A percentile compares a stretch with the other conserved stretches of the same genome.
These are phyloP conservation scores for Saturnispora zaruensis DNA, from an alignment of 805 yeast genomes.

Conservation along the genomic window DNA sequence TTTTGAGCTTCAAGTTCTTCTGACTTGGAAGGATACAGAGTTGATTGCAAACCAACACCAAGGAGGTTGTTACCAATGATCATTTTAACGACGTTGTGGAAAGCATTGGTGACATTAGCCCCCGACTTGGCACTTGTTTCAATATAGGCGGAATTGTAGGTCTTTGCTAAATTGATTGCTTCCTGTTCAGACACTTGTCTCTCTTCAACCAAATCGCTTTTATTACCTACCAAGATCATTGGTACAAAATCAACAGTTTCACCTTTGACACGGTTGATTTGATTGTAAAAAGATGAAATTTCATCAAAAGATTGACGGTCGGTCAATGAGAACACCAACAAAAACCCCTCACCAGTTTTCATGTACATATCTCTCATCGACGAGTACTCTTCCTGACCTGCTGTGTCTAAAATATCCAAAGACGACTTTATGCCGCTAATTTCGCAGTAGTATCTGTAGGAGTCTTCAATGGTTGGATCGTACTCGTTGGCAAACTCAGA, in stretches of 20 bases:
- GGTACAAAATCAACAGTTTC: slow-evolving; percentile 61
- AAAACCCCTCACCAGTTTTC: slow-evolving; percentile 93
- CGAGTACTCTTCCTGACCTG: slow-evolving; percentile 95
- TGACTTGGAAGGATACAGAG: slow-evolving; percentile 21
- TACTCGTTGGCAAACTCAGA: slow-evolving; percentile 95
- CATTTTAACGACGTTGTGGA: slow-evolving; percentile 29
- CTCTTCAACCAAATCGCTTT: slow-evolving; percentile 55
- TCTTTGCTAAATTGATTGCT: slow-evolving; percentile 52
- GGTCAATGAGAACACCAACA: slow-evolving; percentile 82
- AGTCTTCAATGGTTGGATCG: slow-evolving; percentile 95
- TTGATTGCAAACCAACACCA: slow-evolving; percentile 23
- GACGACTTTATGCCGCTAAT: slow-evolving; percentile 73
- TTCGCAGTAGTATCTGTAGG: slow-evolving; percentile 78
- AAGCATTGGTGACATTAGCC: slow-evolving; percentile 53
- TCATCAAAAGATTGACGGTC: slow-evolving; percentile 81
- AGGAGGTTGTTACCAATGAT: slow-evolving; percentile 21
- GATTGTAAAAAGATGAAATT: slow-evolving; percentile 55
- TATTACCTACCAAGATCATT: slow-evolving; percentile 68
- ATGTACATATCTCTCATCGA: slow-evolving; percentile 92
- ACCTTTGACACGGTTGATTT: slow-evolving; percentile 37
- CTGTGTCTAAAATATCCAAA: slow-evolving; percentile 89
- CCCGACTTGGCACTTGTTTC: slow-evolving; percentile 93
- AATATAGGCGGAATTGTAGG: slow-evolving; percentile 63
- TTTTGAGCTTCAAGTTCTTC: slow-evolving; percentile 17
- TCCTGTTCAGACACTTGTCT: slow-evolving; percentile 57